Evolutionary conservation across 208 protist genomes (phyloP), one percentile per base, ranked within the genome.

Genomic region (Acanthamoeba healyi): DNA sequence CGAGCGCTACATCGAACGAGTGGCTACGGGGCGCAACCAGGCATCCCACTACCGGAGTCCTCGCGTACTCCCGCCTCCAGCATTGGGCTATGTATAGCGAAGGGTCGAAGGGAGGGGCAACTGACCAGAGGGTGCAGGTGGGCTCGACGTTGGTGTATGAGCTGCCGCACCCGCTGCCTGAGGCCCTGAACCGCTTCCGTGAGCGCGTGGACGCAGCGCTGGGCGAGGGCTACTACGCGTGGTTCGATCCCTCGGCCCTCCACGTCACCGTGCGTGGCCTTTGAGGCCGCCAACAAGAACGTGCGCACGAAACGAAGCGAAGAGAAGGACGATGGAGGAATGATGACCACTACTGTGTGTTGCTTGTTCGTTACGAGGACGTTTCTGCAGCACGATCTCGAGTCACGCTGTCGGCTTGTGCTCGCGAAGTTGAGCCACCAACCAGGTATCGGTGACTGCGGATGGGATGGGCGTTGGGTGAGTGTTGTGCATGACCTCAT

Each of bases 21-120:
- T 90, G 32, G 82, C 82, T 7, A 90, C 82, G 22, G 82, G 82
- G 14, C 49, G 82, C 49, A 90, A 90, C 58, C 67, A 36, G n/a
- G 58, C 58, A 15, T 34, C 82, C 24, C 44, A 90, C 82, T 90
- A 90, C 82, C 49, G 82, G 22, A 32, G 29, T 12, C 51, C 82
- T 24, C 32, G 58, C 17, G 82, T 88, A 65, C 51, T n/a, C 29
- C 14, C 10, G 5, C 72, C 26, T 2, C 17, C 36, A 40, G 15
- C 67, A 24, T 40, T 0, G 0, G n/a, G n/a, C n/a, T n/a, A n/a
- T n/a, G n/a, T n/a, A n/a, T n/a, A n/a, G n/a, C n/a, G n/a, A n/a
- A n/a, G n/a, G n/a, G n/a, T n/a, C n/a, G n/a, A n/a, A n/a, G n/a
- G n/a, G n/a, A n/a, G n/a, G 34, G 34, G 42, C 70, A 81, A 29